These are phyloP conservation scores for Podila epicladia DNA, from an alignment of 192 early-diverging fungal species.

Conservation along the genomic window DNA sequence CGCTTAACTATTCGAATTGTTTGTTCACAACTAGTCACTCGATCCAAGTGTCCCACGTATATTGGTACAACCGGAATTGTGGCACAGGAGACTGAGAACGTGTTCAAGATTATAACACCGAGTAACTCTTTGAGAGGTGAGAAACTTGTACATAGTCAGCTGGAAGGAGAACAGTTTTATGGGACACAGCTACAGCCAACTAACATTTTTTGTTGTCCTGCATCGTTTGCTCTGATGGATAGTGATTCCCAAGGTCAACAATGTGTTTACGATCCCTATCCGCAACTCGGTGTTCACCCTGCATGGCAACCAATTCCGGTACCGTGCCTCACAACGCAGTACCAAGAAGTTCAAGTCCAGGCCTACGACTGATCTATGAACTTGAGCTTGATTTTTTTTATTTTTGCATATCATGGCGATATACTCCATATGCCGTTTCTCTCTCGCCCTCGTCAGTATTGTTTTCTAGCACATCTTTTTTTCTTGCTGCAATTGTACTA, in stretches of 20 bases:
- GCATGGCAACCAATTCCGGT: conserved; percentile 82
- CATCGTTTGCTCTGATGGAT: neutral
- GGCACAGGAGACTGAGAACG: conserved; percentile 90
- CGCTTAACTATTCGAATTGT: neutral
- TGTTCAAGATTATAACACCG: conserved; percentile 80
- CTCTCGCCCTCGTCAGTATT: neutral
- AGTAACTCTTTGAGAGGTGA: conserved; percentile 69
- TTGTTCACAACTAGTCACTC: conserved; percentile 56
- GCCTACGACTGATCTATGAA: conserved; percentile 67
- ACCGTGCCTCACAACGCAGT: conserved; percentile 76
- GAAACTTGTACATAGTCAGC: neutral
- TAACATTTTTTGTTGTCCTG: conserved; percentile 1
- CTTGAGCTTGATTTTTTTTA: neutral
- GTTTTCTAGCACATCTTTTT: neutral
- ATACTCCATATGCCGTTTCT: too few relatives aligned
- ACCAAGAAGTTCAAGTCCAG: conserved; percentile 78
- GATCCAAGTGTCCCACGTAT: conserved; percentile 81
- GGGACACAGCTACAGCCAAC: too few relatives aligned
- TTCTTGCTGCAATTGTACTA: neutral
- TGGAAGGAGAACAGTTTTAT: neutral
- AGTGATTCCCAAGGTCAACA: conserved; percentile 79
- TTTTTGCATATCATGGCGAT: neutral
- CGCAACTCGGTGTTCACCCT: conserved; percentile 63
- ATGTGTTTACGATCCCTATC: conserved; percentile 63
- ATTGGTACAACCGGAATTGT: conserved; percentile 84